Base-by-base conservation (phyloP, 768 basidiomycete genomes). In the Trametes cinnabarina region DNA sequence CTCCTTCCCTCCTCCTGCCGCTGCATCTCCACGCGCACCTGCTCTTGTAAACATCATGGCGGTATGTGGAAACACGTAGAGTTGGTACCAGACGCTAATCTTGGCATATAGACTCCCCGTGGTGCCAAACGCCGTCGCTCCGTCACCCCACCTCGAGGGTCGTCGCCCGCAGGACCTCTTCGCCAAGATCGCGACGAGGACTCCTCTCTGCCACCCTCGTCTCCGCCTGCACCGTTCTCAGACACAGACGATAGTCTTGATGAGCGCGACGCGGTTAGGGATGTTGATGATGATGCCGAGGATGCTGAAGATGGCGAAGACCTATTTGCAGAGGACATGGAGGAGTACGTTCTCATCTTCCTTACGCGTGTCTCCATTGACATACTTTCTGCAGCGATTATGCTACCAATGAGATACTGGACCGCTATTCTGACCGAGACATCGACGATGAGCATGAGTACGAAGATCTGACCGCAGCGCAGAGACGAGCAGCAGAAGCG, bases 291-390 rank as follows among this genome's bases (percentile, higher is more conserved):
- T 22, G 85, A 85, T n/a, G 86, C 85, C 50, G 87, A 81, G 3
- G 82, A 79, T 7, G 90, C 88, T 11, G 93, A 82, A n/a, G 89
- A 91, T 22, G 92, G 91, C 35, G 96, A 98, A 71, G 96, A 98
- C 74, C 83, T 99, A 41, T 98, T 95, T 71, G 90, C 80, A 32
- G 85, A 94, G n/a, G 78, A 76, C 48, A 72, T 92, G 57, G 83
- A 89, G 71, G 80, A 79, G 95, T 92, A 68, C 64, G 84, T 71
- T 47, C 57, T 54, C 10, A 5, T 14, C 11, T 0, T 17, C 20
- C 35, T 37, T 51, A 28, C 39, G 42, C 37, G 47, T 19, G 22
- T 61, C 17, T 20, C 15, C 28, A 11, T 17, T 64, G 20, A 52
- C 11, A 42, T 32, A 37, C 34, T 14, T 47, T 11, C 10, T 35